A percentile compares a stretch with the other conserved stretches of the same genome.
Conservation (phyloP, 2,329 filamentous ascomycete genomes). For the Xylaria arbuscula region DNA sequence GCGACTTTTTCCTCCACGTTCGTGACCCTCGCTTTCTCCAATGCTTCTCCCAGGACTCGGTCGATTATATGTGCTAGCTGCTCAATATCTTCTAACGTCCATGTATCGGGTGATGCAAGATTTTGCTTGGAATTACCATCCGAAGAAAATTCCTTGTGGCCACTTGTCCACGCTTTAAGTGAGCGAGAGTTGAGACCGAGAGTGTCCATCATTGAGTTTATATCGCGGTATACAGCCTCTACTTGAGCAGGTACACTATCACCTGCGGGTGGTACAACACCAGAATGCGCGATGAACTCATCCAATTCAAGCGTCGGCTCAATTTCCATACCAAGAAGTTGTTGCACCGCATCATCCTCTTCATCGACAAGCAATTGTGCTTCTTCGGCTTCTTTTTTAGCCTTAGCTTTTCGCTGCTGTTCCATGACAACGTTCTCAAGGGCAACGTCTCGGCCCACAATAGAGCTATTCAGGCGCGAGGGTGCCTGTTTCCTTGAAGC, state of each 20-base stretch:
- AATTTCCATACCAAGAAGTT: slow-evolving; percentile 69
- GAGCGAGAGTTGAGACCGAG: slow-evolving; percentile 83
- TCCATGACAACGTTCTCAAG: slow-evolving; percentile 61
- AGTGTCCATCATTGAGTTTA: slow-evolving; percentile 94
- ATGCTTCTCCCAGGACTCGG: slow-evolving; percentile 69
- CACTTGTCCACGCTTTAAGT: slow-evolving; percentile 73
- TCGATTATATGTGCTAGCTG: slow-evolving; percentile 74
- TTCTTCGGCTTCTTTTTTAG: slow-evolving; percentile 67
- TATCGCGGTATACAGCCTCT: slow-evolving; percentile 78
- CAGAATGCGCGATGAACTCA: slow-evolving; percentile 73
- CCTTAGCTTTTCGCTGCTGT: slow-evolving; percentile 64
- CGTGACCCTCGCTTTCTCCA: slow-evolving; percentile 75
- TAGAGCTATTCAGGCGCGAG: slow-evolving; percentile 54
- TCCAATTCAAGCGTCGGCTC: slow-evolving; percentile 72
- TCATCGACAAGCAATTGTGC: slow-evolving; percentile 70
- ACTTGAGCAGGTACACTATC: slow-evolving; percentile 72
- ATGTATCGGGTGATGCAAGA: slow-evolving; percentile 74
- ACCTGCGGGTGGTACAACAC: slow-evolving; percentile 63
- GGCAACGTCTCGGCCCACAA: slow-evolving; percentile 54
- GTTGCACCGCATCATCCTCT: slow-evolving; percentile 75
- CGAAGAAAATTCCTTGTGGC: slow-evolving; percentile 68
- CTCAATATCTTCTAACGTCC: slow-evolving; percentile 80
- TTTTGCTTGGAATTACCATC: slow-evolving; percentile 71
- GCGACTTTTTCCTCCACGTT: slow-evolving; percentile 76
- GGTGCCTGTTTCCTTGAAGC: slow-evolving; percentile 52